Evolutionary conservation across 2,329 filamentous ascomycete genomes (phyloP), one percentile per base, ranked within the genome.

Genomic region (Albifimbria verrucaria): DNA sequence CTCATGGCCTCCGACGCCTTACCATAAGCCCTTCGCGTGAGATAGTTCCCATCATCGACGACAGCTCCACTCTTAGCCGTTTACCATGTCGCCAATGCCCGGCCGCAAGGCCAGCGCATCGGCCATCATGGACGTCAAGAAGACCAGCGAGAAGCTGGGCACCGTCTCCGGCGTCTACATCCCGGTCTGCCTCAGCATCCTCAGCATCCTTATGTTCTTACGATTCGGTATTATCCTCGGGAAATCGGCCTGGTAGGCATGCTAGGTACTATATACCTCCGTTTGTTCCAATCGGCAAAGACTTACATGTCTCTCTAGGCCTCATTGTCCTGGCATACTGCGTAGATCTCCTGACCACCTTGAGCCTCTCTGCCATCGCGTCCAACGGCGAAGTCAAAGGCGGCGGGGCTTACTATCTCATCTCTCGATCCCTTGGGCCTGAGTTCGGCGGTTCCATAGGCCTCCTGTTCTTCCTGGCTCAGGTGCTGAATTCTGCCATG

Each of bases 191-290:
- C 77, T 95, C 59, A 96, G 94, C 69, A 91, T 96, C 42, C 74
- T 95, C 59, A 93, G 89, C 62, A 95, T 96, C 70, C 80, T 96
- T 56, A 95, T 96, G 90, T 96, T 96, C 72, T 77, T 96, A 62
- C 84, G 91, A 21, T 96, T 96, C 68, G 90, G 91, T 21, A 86
- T 91, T 62, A 89, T 96, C 53, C 77, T 95, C 21, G 91, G 90
- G 9, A 93, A 65, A 81, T 88, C 57, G 91, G 91, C 21, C 76
- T 95, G 44, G 58, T 93, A 43, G 91, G 90, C 48, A 94, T 92
- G 69, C 75, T 95, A 66, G 88, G 89, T 89, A 74, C 41, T n/a
- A 22, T 28, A 52, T 26, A 22, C 49, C 10, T 25, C 49, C 20
- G 21, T 26, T 28, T 46, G 4, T 11, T 17, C 23, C 17, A 44